Evolutionary conservation across 208 protist genomes (phyloP), one percentile per base, ranked within the genome.

Genomic region (Endotrypanum monterogeii): DNA sequence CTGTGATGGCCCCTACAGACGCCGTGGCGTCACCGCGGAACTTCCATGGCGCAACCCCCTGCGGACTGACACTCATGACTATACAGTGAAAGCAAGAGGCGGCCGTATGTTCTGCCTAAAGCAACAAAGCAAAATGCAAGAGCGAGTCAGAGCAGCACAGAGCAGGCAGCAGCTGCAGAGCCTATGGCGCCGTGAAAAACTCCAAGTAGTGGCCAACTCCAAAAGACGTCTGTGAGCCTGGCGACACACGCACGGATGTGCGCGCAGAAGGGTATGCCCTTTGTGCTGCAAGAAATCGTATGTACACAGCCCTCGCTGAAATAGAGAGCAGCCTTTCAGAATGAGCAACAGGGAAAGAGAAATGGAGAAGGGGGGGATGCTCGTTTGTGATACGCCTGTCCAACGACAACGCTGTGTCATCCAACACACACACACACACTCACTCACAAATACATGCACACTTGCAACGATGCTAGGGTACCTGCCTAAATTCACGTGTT

Each of bases 1-100:
- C 87, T 39, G 84, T 95, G 73, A 97, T 85, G 50, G 73, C 83
- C 28, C 88, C 89, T 14, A 92, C 72, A 23, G 86, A 90, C 9
- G 89, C 88, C 60, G 85, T 83, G 54, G 82, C 87, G 23, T 81
- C 84, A n/a, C 89, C 87, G 39, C 89, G 77, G 28, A 88, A 85
- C 78, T 91, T 87, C 91, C 93, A 97, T 72, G 84, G 89, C 41
- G 73, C 80, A 28, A 71, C 73, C 30, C 76, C 71, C 35, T 81
- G 76, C 39, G 71, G 51, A 37, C 51, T 76, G 57, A 76, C 57
- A 48, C 63, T 81, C 76, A 81, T 81, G 57, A 46, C 58, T 65
- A 23, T 28, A n/a, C 9, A 30, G 32, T 65, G 20, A 14, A 25
- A 28, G 14, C 20, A 30, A 1, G 32, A 25, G 18, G 14, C 35